phyloP scores from a whole-genome alignment of 148 eudicot genomes.

The Vaccinium myrtillus region DNA sequence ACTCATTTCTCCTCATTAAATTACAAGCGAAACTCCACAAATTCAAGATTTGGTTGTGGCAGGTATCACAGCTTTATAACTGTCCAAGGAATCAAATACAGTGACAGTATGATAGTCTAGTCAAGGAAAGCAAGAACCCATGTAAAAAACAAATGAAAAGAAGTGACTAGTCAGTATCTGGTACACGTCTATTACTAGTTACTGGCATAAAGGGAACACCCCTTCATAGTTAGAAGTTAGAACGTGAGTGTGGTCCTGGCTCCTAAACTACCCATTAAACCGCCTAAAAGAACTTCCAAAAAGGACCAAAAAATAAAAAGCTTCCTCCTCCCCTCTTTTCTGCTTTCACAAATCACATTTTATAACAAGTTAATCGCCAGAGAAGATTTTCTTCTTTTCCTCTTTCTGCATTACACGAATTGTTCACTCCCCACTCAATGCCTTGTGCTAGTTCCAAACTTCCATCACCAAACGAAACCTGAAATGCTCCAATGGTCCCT shows the following conservation, averaged over 20 bases:
- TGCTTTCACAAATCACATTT: no score
- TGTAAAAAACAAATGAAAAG: not conserved
- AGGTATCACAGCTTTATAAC: not conserved
- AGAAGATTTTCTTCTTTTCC: no score
- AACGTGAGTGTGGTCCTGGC: no score
- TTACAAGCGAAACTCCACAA: not conserved
- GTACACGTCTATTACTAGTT: no score
- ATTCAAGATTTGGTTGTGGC: not conserved
- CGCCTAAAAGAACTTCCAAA: no score
- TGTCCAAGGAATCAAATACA: not conserved
- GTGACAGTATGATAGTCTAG: not conserved
- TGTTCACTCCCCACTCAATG: not conserved
- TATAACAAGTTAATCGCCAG: no score
- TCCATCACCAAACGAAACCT: not conserved
- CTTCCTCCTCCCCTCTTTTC: no score
- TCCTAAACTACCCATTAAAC: no score
- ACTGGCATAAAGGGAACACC: no score
- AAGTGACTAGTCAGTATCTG: not conserved
- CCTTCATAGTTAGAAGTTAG: no score
- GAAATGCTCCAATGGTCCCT: not conserved
- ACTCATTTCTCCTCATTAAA: not conserved
- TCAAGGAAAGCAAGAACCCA: not conserved
- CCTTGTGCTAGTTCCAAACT: not conserved
- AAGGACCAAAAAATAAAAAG: no score
- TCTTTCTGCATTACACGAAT: no score